These are phyloP conservation scores for Berkeleyomyces rouxiae DNA, from an alignment of 2,329 filamentous ascomycete species.

Conservation along the genomic window DNA sequence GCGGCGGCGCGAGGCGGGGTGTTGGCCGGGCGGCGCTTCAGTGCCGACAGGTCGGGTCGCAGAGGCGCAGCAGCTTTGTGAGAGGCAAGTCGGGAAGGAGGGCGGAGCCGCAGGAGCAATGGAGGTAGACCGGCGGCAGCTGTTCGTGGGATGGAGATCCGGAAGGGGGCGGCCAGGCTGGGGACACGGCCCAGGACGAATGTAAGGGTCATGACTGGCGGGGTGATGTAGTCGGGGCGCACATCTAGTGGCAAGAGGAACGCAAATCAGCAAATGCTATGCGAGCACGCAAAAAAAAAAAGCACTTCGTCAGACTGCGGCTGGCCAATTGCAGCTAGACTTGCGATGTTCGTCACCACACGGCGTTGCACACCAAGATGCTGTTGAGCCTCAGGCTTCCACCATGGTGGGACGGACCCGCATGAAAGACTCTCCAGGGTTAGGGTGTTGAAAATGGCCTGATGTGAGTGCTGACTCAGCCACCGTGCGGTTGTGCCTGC, in stretches of 20 bases:
- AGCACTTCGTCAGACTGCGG: not conserved
- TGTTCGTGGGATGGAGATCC: not conserved
- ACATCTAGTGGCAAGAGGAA: not conserved
- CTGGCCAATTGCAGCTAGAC: not conserved
- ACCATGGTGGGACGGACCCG: not conserved
- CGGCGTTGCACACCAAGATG: not conserved
- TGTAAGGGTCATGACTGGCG: constrained; percentile 5
- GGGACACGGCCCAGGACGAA: constrained; percentile 1
- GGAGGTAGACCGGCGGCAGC: not conserved
- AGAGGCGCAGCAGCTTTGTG: constrained; percentile 5
- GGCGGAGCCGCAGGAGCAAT: not conserved
- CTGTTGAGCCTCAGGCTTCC: not conserved
- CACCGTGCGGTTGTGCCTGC: constrained; percentile 7
- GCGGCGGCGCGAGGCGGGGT: not conserved
- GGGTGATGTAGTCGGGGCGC: not conserved
- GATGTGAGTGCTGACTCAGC: not conserved
- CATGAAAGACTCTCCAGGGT: not conserved
- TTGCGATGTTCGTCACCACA: not conserved
- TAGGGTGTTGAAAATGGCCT: not conserved
- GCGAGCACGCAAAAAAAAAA: not conserved
- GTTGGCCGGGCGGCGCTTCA: constrained; percentile 7
- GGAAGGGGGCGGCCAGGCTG: not conserved
- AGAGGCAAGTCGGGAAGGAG: not conserved
- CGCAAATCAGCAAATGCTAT: not conserved
- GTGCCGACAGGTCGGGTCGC: constrained; percentile 10